These are phyloP conservation scores for Colletotrichum eremochloae DNA, from an alignment of 2,329 filamentous ascomycete species.

Conservation along the genomic window DNA sequence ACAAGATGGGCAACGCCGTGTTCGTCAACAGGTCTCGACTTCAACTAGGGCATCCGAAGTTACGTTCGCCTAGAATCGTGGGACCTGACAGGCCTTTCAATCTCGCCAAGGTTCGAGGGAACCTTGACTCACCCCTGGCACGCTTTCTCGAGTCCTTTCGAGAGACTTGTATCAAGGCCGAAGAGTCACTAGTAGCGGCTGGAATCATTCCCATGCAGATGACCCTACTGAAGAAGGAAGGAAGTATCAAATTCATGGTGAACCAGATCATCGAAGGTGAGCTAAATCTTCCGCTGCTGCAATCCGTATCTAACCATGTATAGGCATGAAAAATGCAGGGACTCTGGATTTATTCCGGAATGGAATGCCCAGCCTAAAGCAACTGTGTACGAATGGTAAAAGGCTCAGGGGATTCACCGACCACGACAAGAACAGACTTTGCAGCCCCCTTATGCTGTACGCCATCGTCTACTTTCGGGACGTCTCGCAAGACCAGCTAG, in stretches of 20 bases:
- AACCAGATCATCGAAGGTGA: neutral
- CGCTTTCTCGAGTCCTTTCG: neutral
- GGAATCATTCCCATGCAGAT: neutral
- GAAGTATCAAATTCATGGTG: neutral
- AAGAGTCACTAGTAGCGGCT: neutral
- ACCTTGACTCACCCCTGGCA: neutral
- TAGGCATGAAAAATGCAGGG: neutral
- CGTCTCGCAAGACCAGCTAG: neutral
- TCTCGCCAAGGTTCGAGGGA: neutral
- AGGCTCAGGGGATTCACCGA: neutral
- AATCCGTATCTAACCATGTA: too few relatives aligned
- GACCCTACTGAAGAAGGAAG: neutral
- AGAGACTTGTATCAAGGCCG: neutral
- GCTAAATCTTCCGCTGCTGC: neutral
- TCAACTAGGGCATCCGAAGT: neutral
- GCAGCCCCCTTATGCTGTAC: neutral
- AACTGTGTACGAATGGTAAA: neutral
- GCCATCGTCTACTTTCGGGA: neutral
- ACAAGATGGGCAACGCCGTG: neutral
- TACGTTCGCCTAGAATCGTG: neutral
- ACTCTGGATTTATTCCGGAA: neutral
- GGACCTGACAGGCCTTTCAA: neutral
- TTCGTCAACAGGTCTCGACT: neutral
- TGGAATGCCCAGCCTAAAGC: neutral
- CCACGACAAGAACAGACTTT: neutral